A percentile compares a stretch with the other conserved stretches of the same genome.
These are phyloP conservation scores for Cytospora schulzeri DNA, from an alignment of 2,329 filamentous ascomycete species.

Conservation along the genomic window DNA sequence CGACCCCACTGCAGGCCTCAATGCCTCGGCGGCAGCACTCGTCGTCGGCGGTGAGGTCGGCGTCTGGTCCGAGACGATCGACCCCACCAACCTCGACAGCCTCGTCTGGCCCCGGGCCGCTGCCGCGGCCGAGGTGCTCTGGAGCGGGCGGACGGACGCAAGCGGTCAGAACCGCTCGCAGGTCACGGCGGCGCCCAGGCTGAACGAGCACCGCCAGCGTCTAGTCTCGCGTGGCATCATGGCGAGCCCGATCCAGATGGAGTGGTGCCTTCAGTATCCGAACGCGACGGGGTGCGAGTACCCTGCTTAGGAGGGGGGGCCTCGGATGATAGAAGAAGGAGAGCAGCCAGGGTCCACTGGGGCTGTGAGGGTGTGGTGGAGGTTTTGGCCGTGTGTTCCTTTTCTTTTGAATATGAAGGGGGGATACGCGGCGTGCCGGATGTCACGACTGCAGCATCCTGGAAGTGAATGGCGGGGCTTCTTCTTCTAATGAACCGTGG, in stretches of 20 bases:
- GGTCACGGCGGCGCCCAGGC: constrained; percentile 66
- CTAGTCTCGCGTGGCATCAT: constrained; percentile 68
- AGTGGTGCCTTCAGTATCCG: constrained; percentile 66
- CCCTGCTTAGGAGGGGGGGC: constrained; percentile 26
- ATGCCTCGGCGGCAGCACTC: constrained; percentile 61
- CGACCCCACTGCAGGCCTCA: constrained; percentile 69
- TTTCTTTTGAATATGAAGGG: neutral
- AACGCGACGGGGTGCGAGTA: constrained; percentile 51
- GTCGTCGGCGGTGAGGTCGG: constrained; percentile 82
- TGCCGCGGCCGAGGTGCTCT: constrained; percentile 77
- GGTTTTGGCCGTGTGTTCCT: neutral
- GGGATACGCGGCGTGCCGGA: neutral
- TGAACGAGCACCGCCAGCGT: constrained; percentile 76
- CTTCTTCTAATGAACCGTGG: neutral
- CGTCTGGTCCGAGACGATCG: constrained; percentile 80
- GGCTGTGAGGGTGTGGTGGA: constrained; percentile 2
- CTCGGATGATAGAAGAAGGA: neutral
- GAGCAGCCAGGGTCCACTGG: neutral
- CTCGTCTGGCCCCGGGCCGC: constrained; percentile 77
- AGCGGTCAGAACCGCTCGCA: constrained; percentile 70
- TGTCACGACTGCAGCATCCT: neutral
- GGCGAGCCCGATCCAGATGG: constrained; percentile 69
- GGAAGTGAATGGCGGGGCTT: neutral
- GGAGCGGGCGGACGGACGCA: constrained; percentile 71
- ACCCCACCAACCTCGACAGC: constrained; percentile 72